These are phyloP conservation scores for Buxus sempervirens DNA, from an alignment of 164 flowering plant species.

Conservation along the genomic window DNA sequence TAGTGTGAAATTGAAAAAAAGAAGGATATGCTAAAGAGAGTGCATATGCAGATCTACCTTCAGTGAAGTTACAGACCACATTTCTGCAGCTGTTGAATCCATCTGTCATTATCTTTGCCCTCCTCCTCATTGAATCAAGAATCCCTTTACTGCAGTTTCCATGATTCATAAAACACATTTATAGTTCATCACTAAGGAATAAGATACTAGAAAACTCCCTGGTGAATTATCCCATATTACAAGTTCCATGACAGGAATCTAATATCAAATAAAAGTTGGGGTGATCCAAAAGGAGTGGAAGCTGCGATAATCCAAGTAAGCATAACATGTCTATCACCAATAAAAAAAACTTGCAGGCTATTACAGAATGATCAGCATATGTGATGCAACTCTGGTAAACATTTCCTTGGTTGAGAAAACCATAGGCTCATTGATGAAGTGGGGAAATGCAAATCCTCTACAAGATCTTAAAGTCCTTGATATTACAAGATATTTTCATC, in stretches of 20 bases:
- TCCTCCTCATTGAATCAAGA: slow-evolving; percentile 82
- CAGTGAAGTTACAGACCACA: slow-evolving; percentile 94
- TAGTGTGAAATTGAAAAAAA: slow-evolving; percentile 1
- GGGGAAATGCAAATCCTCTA: neutral
- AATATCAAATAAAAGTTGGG: too few species aligned
- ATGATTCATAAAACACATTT: neutral
- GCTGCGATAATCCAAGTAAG: too few species aligned
- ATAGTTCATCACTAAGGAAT: neutral
- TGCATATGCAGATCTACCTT: slow-evolving; percentile 43
- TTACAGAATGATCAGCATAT: too few species aligned
- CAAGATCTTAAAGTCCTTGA: neutral
- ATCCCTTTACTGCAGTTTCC: slow-evolving; percentile 71
- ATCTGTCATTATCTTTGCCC: slow-evolving; percentile 93
- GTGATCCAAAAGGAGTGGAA: too few species aligned
- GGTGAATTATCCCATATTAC: neutral
- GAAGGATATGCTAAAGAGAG: neutral
- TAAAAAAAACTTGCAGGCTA: too few species aligned
- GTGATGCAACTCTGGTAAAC: too few species aligned
- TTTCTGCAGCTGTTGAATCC: slow-evolving; percentile 99
- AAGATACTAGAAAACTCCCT: neutral
- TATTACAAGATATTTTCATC: neutral
- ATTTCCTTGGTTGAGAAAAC: too few species aligned
- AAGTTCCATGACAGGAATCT: neutral
- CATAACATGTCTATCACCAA: too few species aligned
- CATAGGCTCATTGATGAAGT: too few species aligned